Evolutionary conservation across 345 rosid genomes (phyloP), one percentile per base, ranked within the genome.

Genomic region (Orychophragmus violaceus): DNA sequence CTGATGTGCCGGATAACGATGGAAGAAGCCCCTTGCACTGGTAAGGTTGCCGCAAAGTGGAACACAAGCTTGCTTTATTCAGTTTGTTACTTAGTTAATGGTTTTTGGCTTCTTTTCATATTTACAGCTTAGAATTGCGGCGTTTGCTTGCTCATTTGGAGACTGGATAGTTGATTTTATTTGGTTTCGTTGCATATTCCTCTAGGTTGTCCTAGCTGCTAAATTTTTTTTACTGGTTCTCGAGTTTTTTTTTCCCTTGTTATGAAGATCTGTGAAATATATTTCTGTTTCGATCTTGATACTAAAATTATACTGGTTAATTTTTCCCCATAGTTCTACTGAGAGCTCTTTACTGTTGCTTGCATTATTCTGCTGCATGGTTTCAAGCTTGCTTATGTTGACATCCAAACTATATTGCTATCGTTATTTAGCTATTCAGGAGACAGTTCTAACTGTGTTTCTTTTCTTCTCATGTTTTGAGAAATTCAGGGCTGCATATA

Each of bases 1-100:
- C 97, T 29, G 97, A 95, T 83, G 79, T 86, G 62, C 95, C 99
- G 24, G 99, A 95, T 79, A 84, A 84, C 78, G 95, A 91, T 71
- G 97, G 99, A 74, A 78, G 97, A 82, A 89, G 93, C 70, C 99
- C 97, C 71, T 84, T 91, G 71, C 97, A 95, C 80, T 95, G 97
- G 99, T 94, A 94, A 21, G 45, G 44, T 12, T 72, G 8, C 54
- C 6, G 14, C 16, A n/a, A 28, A 64, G 48, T 72, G 66, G 37
- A 58, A 66, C 32, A 51, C 57, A 59, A 18, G 63, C 52, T 59
- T 29, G 64, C 16, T 59, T 45, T 42, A 58, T 32, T 50, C 23
- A 57, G 12, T 30, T 8, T 65, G 61, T 39, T 37, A 19, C 59
- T 22, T 56, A 32, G 6, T 62, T 29, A 8, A 23, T 54, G 55